Conservation (phyloP, 805 yeast genomes). For the Cyberlindnera americana region DNA sequence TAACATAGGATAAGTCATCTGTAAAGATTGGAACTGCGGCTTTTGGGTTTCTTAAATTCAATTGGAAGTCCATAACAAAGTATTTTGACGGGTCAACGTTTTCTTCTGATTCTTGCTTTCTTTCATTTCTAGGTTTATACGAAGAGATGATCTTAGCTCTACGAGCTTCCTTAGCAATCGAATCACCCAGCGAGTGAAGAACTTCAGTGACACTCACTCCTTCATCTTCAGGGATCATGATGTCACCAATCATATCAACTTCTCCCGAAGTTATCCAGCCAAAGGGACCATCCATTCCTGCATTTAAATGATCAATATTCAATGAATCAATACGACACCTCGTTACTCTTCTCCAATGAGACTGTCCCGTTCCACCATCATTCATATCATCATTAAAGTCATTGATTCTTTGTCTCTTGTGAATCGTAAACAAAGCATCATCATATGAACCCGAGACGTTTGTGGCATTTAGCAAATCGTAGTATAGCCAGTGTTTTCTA, state of each 20-base stretch:
- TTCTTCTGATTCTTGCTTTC: slow-evolving; percentile 22
- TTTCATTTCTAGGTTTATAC: slow-evolving; percentile 8
- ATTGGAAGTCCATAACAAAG: slow-evolving; percentile 74
- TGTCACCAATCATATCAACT: slow-evolving; percentile 91
- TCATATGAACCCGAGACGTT: slow-evolving; percentile 90
- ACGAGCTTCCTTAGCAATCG: slow-evolving; percentile 46
- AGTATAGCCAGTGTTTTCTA: slow-evolving; percentile 90
- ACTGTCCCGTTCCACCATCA: slow-evolving; percentile 17
- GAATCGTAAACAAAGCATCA: slow-evolving; percentile 87
- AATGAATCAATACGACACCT: slow-evolving; percentile 82
- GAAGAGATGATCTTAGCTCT: slow-evolving; percentile 29
- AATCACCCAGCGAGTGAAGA: slow-evolving; percentile 43
- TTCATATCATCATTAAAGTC: slow-evolving; percentile 35
- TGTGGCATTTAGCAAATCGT: slow-evolving; percentile 81
- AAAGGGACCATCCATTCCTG: slow-evolving; percentile 90
- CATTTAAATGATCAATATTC: slow-evolving; percentile 82
- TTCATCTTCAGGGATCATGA: slow-evolving; percentile 70
- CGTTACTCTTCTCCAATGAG: slow-evolving; percentile 60
- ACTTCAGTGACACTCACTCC: slow-evolving; percentile 47
- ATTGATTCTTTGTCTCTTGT: slow-evolving; percentile 62
- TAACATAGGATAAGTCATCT: slow-evolving; percentile 84
- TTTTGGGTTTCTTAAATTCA: slow-evolving; percentile 78
- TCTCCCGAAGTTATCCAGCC: slow-evolving; percentile 95
- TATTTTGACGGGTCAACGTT: slow-evolving; percentile 42
- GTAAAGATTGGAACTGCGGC: slow-evolving; percentile 88